These are phyloP conservation scores for Cubamyces lactineus DNA, from an alignment of 768 basidiomycete species.

Conservation along the genomic window DNA sequence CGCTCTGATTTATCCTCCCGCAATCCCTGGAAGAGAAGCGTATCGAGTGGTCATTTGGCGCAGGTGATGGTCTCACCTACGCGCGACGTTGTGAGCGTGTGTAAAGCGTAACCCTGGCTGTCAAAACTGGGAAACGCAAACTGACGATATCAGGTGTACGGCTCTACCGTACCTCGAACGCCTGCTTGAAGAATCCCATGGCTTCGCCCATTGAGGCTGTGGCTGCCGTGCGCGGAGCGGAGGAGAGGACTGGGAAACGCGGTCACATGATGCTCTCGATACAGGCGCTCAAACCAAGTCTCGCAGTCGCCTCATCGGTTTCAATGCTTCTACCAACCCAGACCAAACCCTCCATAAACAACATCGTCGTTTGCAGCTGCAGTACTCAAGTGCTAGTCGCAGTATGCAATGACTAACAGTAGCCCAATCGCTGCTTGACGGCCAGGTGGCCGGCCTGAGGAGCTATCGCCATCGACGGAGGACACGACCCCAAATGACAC, in stretches of 20 bases:
- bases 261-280: conserved; percentile 35
- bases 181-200: conserved; percentile 37
- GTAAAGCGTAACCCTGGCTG: conserved; percentile 41
- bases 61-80: conserved; percentile 34
- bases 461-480: too few relatives aligned
- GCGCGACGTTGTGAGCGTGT: conserved; percentile 43
- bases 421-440: too few relatives aligned
- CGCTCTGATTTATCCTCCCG: conserved; percentile 32
- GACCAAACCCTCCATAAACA: too few relatives aligned
- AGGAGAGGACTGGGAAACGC: conserved; percentile 35
- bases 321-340: conserved; percentile 32
- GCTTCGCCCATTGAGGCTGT: conserved; percentile 42
- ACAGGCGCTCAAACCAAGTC: conserved; percentile 11
- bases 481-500: too few relatives aligned
- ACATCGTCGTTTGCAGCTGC: too few relatives aligned
- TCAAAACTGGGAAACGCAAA: background rate
- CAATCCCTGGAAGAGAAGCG: conserved; percentile 31
- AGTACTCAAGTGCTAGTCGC: too few relatives aligned
- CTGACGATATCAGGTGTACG: background rate
- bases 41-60: conserved; percentile 28
- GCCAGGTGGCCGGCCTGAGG: too few relatives aligned
- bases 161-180: conserved; percentile 37
- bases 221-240: too few relatives aligned
- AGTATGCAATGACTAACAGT: too few relatives aligned
- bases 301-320: conserved; percentile 25